Base-by-base conservation (phyloP, 345 rosid species). In the Streptanthus diversifolius region DNA sequence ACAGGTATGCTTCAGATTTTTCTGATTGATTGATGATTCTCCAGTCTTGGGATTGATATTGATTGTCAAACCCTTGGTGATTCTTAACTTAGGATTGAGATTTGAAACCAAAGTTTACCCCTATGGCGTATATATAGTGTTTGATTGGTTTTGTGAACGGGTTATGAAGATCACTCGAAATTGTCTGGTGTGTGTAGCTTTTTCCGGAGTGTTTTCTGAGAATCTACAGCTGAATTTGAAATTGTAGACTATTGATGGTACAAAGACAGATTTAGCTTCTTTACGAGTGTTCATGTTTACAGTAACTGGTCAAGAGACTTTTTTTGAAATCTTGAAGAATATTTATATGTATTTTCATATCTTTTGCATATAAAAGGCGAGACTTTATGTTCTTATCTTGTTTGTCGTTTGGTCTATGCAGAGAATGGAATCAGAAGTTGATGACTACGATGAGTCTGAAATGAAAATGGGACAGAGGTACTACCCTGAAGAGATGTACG, bases 401-500 rank as follows among this genome's bases (percentile, higher is more conserved):
- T 54, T 36, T 59, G 59, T 22, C 0, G 3, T 54, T 21, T 49
- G 12, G 32, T 27, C 63, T 15, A 17, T 79, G 81, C 84, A 92
- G 98, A 56, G 77, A 7, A 40, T 73, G 44, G 91, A 80, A 55
- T 72, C 85, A 5, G 90, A 82, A 51, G 74, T 63, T 13, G 86
- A 85, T 69, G 89, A 76, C 17, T 82, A 77, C 6, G 88, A 77
- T 0, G 90, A 88, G 45, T 74, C 79, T 7, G 92, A 89, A 3
- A 82, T 74, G 76, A 90, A 90, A 82, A 53, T 77, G 72, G 88
- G 80, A 29, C 76, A 68, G 48, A 49, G 72, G 17, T 80, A 77
- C 79, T 87, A 83, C 80, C 56, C 87, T 0, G 89, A 82, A 52
- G 97, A 82, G 49, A 73, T 84, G 88, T 90, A 88, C 72, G 78